Conservation (phyloP, 768 basidiomycete genomes). For the Naganishia antarctica region DNA sequence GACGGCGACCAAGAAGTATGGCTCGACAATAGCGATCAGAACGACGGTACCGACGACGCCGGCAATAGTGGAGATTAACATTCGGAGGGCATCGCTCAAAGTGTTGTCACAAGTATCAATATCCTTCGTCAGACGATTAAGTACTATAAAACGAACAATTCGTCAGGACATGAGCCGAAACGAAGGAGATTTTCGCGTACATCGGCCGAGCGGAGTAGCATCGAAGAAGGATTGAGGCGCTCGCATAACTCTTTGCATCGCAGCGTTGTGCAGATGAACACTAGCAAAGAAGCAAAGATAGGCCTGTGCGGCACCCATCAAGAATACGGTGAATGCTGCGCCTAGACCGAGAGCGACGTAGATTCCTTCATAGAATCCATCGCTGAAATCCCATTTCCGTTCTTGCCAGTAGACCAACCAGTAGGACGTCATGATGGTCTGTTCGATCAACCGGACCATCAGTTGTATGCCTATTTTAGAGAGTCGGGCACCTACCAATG, state of each 20-base stretch:
- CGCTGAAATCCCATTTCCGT: constrained; percentile 60
- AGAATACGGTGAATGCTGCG: constrained; percentile 65
- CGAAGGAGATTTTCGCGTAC: no score
- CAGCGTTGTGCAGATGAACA: constrained; percentile 56
- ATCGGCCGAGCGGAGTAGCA: constrained; percentile 52
- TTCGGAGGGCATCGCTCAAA: constrained; percentile 44
- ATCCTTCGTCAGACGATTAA: constrained; percentile 48
- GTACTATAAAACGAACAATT: constrained; percentile 26
- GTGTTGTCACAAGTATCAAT: constrained; percentile 48
- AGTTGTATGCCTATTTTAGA: no score
- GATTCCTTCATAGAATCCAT: constrained; percentile 63
- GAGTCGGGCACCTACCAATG: no score
- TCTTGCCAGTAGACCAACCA: constrained; percentile 80
- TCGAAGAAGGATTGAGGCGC: constrained; percentile 90
- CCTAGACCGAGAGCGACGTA: constrained; percentile 69
- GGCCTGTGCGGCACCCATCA: constrained; percentile 61
- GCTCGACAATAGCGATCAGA: constrained; percentile 62
- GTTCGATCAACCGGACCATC: no score
- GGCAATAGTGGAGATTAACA: constrained; percentile 59
- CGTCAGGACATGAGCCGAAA: constrained; percentile 12
- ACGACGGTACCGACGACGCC: constrained; percentile 70
- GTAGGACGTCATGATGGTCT: constrained; percentile 58
- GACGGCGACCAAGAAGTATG: constrained; percentile 79
- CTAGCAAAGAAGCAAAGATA: constrained; percentile 74
- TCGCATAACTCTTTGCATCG: constrained; percentile 55